These are phyloP conservation scores for Hylodesmum podocarpum DNA, from an alignment of 306 rosid species.

Conservation along the genomic window DNA sequence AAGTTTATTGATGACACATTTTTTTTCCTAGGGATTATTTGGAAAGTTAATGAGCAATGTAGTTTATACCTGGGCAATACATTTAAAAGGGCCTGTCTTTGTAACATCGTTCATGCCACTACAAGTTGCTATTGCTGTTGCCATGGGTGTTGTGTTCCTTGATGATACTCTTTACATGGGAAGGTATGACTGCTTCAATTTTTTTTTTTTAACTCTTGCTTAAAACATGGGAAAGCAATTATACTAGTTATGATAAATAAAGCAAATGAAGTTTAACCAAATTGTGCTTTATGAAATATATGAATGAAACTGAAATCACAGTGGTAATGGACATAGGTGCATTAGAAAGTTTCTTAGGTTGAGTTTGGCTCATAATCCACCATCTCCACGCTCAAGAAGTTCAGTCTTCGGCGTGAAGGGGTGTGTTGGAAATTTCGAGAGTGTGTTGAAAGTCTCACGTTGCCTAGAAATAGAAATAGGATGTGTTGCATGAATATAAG, in stretches of 20 bases:
- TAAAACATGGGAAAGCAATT: neutral
- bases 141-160: conserved; percentile 70
- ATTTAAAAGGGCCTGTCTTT: conserved; percentile 69
- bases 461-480: too few species aligned
- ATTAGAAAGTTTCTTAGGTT: neutral
- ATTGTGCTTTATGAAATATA: neutral
- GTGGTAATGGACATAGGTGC: neutral
- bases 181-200: conserved; percentile 50
- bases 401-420: too few species aligned
- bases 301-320: neutral
- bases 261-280: neutral
- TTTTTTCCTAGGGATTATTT: conserved; percentile 54
- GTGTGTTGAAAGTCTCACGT: too few species aligned
- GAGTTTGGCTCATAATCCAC: too few species aligned
- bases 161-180: conserved; percentile 74
- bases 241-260: neutral
- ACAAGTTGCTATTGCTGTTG: conserved; percentile 72
- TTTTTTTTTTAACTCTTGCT: neutral
- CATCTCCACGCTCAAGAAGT: too few species aligned
- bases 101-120: conserved; percentile 79
- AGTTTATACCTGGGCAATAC: conserved; percentile 65
- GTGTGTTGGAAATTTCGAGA: too few species aligned
- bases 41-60: conserved; percentile 62
- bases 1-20: neutral
- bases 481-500: too few species aligned